Percentiles rank a stretch among this genome's conserved stretches.
Evolutionary conservation across 2,329 filamentous ascomycete genomes (phyloP).

Genomic region (Ophiostoma populinum): DNA sequence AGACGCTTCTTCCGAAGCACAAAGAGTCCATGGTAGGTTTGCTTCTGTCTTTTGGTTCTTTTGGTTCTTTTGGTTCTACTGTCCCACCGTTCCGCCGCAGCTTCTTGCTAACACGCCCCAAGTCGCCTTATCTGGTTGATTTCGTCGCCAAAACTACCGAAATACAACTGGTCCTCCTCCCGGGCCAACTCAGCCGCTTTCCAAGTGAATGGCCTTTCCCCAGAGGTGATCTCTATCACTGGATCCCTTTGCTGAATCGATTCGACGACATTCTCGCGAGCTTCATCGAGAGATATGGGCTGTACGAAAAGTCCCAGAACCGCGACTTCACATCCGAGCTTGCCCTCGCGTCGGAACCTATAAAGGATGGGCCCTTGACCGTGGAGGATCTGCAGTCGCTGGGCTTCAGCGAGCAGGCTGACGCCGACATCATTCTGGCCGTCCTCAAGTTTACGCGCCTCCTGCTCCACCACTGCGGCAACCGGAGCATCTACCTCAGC

Average conservation of each 20-base stretch:
- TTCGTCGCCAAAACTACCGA: slow-evolving; percentile 59
- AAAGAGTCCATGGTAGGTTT: slow-evolving; percentile 45
- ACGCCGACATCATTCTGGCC: slow-evolving; percentile 60
- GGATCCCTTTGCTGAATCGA: slow-evolving; percentile 85
- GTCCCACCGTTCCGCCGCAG: not conserved
- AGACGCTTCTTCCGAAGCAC: slow-evolving; percentile 49
- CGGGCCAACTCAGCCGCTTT: slow-evolving; percentile 60
- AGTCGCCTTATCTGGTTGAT: slow-evolving; percentile 77
- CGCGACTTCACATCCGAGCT: slow-evolving; percentile 54
- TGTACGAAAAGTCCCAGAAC: slow-evolving; percentile 65
- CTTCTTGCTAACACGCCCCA: not conserved
- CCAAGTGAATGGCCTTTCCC: slow-evolving; percentile 89
- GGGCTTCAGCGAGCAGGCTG: slow-evolving; percentile 57
- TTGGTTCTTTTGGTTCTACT: not conserved
- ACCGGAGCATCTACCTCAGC: slow-evolving; percentile 89
- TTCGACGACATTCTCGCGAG: slow-evolving; percentile 79
- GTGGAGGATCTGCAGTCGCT: slow-evolving; percentile 28
- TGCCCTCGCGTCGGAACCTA: slow-evolving; percentile 32
- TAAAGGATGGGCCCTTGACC: not conserved
- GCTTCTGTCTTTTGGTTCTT: slow-evolving; percentile 2
- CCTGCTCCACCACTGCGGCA: slow-evolving; percentile 86
- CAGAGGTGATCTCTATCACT: slow-evolving; percentile 90
- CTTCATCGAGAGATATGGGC: slow-evolving; percentile 63
- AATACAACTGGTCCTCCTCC: slow-evolving; percentile 58
- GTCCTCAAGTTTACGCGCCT: slow-evolving; percentile 75